A percentile compares a stretch with the other conserved stretches of the same genome.
These are phyloP conservation scores for Penicillium oxalicum DNA, from an alignment of 2,329 filamentous ascomycete species.

Conservation along the genomic window DNA sequence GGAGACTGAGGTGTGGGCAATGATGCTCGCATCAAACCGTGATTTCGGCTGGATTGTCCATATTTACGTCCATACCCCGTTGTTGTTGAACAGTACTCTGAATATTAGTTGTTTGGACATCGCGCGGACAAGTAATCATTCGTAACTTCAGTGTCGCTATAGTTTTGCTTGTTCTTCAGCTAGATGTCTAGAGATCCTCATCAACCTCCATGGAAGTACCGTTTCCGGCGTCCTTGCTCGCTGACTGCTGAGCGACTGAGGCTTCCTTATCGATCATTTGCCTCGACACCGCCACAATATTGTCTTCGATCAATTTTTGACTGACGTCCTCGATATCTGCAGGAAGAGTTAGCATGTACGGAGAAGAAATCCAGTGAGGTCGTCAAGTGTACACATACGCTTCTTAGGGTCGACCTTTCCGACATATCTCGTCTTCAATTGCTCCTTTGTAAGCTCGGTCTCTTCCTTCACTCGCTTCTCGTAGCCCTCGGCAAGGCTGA, in stretches of 20 bases:
- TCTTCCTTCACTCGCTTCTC: constrained; percentile 99
- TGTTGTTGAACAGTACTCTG: too few species aligned
- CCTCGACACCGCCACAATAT: constrained; percentile 94
- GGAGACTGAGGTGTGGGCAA: too few species aligned
- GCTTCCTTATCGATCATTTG: constrained; percentile 99
- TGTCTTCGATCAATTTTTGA: constrained; percentile 96
- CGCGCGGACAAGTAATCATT: constrained; percentile 4
- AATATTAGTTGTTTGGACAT: too few species aligned
- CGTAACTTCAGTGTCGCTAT: constrained; percentile 18
- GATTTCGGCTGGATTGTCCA: too few species aligned
- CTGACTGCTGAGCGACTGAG: constrained; percentile 66
- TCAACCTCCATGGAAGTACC: constrained; percentile 62
- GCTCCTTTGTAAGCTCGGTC: constrained; percentile 92
- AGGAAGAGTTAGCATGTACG: constrained; percentile 17
- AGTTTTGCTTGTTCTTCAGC: constrained; percentile 10
- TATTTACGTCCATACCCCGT: too few species aligned
- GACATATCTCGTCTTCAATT: constrained; percentile 97
- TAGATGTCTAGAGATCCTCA: constrained; percentile 45
- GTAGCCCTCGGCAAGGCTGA: constrained; percentile 87
- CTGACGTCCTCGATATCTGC: constrained; percentile 86
- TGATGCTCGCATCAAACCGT: too few species aligned
- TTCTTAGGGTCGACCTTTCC: constrained; percentile 99
- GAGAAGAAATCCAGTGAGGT: background rate
- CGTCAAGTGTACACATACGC: constrained; percentile 47
- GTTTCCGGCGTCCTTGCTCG: constrained; percentile 41